Evolutionary conservation across 768 basidiomycete genomes (phyloP).

Genomic region (Trametes punicea): DNA sequence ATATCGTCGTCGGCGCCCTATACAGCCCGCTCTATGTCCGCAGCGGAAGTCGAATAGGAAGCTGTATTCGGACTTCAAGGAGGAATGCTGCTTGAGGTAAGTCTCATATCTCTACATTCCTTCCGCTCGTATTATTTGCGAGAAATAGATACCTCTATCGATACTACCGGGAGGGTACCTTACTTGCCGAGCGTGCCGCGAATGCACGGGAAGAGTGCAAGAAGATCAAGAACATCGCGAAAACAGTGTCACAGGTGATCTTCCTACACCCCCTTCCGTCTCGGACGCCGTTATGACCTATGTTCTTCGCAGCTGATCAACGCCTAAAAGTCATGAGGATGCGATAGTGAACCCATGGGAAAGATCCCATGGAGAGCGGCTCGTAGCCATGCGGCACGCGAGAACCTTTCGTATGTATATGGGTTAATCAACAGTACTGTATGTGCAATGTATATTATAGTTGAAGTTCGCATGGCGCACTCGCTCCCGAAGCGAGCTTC

Average conservation of each 20-base stretch:
- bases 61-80: constrained; percentile 73
- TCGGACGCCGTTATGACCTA: neutral
- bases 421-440: constrained; percentile 15
- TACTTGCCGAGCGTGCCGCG: constrained; percentile 48
- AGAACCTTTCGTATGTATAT: neutral
- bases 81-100: constrained; percentile 70
- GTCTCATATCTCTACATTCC: constrained; percentile 4
- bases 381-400: constrained; percentile 9
- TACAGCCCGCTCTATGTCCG: neutral
- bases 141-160: constrained; percentile 66
- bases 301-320: constrained; percentile 5
- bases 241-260: constrained; percentile 38
- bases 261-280: neutral
- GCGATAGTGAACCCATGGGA: neutral
- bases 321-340: neutral
- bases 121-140: no score
- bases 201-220: constrained; percentile 64
- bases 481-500: neutral
- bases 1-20: neutral
- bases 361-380: neutral
- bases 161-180: constrained; percentile 47
- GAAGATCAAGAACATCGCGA: constrained; percentile 52
- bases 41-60: constrained; percentile 76
- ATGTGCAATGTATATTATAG: constrained; percentile 19
- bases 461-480: constrained; percentile 8